These are phyloP conservation scores for Fusarium nematophilum DNA, from an alignment of 2,329 filamentous ascomycete genomes.

Conservation along the genomic window DNA sequence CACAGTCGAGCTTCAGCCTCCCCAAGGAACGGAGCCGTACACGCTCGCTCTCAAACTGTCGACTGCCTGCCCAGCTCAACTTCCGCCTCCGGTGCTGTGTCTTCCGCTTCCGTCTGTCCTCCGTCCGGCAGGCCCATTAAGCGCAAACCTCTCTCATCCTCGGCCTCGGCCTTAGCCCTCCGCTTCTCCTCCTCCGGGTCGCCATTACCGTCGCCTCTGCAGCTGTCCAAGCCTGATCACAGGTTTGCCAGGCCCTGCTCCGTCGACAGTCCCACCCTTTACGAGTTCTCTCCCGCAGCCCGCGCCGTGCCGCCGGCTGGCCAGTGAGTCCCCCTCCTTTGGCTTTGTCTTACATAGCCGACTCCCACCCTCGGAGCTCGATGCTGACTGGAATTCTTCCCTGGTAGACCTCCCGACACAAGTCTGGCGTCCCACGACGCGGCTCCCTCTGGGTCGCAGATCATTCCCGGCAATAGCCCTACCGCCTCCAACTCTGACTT, in stretches of 20 bases:
- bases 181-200: constrained; percentile 44
- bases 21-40: constrained; percentile 30
- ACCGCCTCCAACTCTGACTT: constrained; percentile 56
- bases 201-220: constrained; percentile 48
- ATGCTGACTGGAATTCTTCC: constrained; percentile 45
- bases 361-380: constrained; percentile 17
- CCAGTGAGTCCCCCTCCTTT: constrained; percentile 43
- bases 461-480: constrained; percentile 56
- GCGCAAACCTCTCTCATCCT: constrained; percentile 70
- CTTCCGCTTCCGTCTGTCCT: constrained; percentile 28
- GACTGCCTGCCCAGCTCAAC: constrained; percentile 36
- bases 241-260: constrained; percentile 66
- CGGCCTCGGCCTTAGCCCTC: constrained; percentile 47
- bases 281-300: constrained; percentile 62
- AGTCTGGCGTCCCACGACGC: constrained; percentile 40
- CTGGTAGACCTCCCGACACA: constrained; percentile 40
- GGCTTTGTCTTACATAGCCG: constrained; percentile 14
- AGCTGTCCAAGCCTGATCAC: constrained; percentile 62
- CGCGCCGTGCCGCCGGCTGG: constrained; percentile 30
- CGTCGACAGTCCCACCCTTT: constrained; percentile 70
- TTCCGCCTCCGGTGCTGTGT: constrained; percentile 31
- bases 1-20: constrained; percentile 22
- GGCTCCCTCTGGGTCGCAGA: constrained; percentile 46
- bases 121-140: constrained; percentile 56
- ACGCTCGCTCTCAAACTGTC: constrained; percentile 43